These are phyloP conservation scores for Phytophthora tubulina DNA, from an alignment of 352 stramenopile genomes.

Conservation along the genomic window DNA sequence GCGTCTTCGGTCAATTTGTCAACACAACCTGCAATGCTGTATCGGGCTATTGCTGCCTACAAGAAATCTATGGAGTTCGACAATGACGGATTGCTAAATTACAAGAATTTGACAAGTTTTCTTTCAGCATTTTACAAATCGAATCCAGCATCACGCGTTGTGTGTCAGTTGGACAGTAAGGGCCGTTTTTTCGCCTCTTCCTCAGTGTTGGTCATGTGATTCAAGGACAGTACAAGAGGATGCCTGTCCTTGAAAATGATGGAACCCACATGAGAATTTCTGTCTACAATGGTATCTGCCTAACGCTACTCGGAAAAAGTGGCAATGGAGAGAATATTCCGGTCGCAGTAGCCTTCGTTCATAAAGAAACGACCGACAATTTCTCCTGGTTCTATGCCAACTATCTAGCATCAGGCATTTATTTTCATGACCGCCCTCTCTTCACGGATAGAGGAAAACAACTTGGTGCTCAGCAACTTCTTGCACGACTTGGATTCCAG, in stretches of 20 bases:
- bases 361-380: background rate
- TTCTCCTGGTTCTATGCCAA: slow-evolving; percentile 1
- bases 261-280: background rate
- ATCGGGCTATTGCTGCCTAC: too few species aligned
- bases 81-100: too few species aligned
- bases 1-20: too few species aligned
- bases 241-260: background rate
- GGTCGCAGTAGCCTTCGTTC: background rate
- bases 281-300: background rate
- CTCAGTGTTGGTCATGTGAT: background rate
- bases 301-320: background rate
- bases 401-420: background rate
- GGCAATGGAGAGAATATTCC: background rate
- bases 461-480: background rate
- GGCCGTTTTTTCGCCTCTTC: background rate
- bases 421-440: background rate
- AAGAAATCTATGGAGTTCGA: too few species aligned
- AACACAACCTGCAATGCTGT: too few species aligned
- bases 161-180: background rate
- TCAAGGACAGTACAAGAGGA: background rate
- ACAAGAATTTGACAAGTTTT: too few species aligned
- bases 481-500: background rate
- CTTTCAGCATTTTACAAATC: too few species aligned
- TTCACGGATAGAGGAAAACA: background rate
- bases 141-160: too few species aligned